Evolutionary conservation across 352 stramenopile species (phyloP), one percentile per base, ranked within the genome.

Genomic region (Globisporangium spinosum): DNA sequence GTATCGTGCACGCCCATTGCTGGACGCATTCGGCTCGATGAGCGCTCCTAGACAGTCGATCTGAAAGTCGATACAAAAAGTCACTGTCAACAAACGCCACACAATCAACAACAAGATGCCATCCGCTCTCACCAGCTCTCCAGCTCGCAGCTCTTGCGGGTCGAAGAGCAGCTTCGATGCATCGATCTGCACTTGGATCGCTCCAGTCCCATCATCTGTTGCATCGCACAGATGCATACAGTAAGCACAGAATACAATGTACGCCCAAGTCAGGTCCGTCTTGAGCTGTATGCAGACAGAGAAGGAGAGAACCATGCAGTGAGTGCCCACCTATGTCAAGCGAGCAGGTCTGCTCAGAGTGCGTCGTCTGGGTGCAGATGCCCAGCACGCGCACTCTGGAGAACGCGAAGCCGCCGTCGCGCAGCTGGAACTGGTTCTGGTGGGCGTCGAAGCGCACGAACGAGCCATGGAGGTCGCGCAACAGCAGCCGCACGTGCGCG

Each of bases 201-300:
- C 59, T 0, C 75, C 78, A 3, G 78, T 81, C 9, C 78, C 78
- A 49, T 86, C 78, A 34, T 86, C 78, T 86, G 34, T 3, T 25
- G 40, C 20, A 29, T 4, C 7, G 25, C 13, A 7, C 5, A 49
- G 15, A 49, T 49, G 27, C 13, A 57, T 15, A n/a, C 10, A 32
- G 71, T 57, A 71, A 40, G 47, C 23, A 32, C 59, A 64, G 8
- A 58, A 54, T 34, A 56, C 8, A 20, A 49, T 9, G 40, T 8
- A 49, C 3, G 40, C 20, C 15, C 15, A 49, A 7, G 40, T 49
- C 15, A 49, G 20, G 40, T n/a, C 13, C 4, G 5, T 23, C 22
- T 25, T 54, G 47, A 27, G 47, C 17, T 13, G 47, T 23, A 56
- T 17, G 4, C 23, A 29, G 13, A 1, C 23, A 29, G 13, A 32